phyloP scores from a whole-genome alignment of 805 yeast genomes.

The Scheffersomyces amazonensis region DNA sequence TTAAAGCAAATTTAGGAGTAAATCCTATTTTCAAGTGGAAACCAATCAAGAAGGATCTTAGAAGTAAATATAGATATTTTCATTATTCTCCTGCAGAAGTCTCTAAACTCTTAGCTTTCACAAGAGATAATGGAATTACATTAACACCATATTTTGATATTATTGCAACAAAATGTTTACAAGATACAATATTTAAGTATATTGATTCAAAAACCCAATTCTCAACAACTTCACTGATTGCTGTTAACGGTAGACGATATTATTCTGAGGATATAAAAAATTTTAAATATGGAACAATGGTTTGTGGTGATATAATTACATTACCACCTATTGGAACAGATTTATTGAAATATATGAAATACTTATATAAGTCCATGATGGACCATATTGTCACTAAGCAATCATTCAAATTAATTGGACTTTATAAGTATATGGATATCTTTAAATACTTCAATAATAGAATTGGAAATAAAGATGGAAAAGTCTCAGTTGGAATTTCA shows the following conservation, averaged over 20 bases:
- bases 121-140: slow-evolving; percentile 16
- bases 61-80: slow-evolving; percentile 10
- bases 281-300: slow-evolving; percentile 9
- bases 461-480: slow-evolving; percentile 9
- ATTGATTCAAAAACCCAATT: slow-evolving; percentile 3
- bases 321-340: slow-evolving; percentile 5
- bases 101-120: slow-evolving; percentile 8
- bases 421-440: slow-evolving; percentile 8
- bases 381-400: slow-evolving; percentile 5
- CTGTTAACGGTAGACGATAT: slow-evolving; percentile 17
- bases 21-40: slow-evolving; percentile 9
- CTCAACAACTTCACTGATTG: slow-evolving; percentile 10
- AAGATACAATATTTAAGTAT: slow-evolving; percentile 12
- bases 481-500: slow-evolving; percentile 15
- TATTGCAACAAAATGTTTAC: slow-evolving; percentile 14
- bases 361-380: slow-evolving; percentile 6
- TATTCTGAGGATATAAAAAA: slow-evolving; percentile 9
- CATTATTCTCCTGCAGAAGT: slow-evolving; percentile 11
- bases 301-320: slow-evolving; percentile 8
- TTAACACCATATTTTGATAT: slow-evolving; percentile 18
- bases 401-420: slow-evolving; percentile 11
- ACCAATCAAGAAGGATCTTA: slow-evolving; percentile 5
- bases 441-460: slow-evolving; percentile 10
- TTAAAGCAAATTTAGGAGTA: slow-evolving; percentile 1
- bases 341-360: slow-evolving; percentile 5